Evolutionary conservation across 192 early-diverging fungal genomes (phyloP).

Genomic region (Rhizoclosmatium globosum): DNA sequence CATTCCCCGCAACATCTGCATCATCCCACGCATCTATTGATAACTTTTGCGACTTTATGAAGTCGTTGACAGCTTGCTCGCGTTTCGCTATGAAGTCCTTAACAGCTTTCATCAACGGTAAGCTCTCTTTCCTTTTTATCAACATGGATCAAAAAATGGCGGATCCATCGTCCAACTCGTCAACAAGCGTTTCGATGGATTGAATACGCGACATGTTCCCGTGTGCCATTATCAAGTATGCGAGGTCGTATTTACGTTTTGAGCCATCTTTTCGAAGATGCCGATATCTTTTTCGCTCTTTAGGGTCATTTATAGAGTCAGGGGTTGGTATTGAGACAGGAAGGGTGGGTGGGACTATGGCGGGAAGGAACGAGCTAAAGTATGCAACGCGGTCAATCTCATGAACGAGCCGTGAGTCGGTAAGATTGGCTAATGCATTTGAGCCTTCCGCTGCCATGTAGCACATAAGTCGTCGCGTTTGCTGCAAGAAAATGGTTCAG

Average conservation of each 20-base stretch:
- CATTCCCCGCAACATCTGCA: conserved; percentile 29
- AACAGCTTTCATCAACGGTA: too few species aligned
- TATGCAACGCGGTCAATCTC: conserved; percentile 37
- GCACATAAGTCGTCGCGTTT: conserved; percentile 45
- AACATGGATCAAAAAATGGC: conserved; percentile 57
- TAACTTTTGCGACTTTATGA: background rate
- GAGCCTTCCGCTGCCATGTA: conserved; percentile 53
- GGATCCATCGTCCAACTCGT: conserved; percentile 49
- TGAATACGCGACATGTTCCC: conserved; percentile 20
- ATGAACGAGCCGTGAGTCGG: conserved; percentile 42
- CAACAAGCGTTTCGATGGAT: conserved; percentile 34
- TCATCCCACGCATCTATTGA: conserved; percentile 17
- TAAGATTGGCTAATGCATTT: conserved; percentile 44
- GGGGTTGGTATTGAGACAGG: too few species aligned
- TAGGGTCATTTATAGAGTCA: too few species aligned
- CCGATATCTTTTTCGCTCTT: too few species aligned
- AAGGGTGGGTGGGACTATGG: background rate
- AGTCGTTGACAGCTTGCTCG: too few species aligned
- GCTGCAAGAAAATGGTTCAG: too few species aligned
- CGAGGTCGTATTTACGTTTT: conserved; percentile 42
- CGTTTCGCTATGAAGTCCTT: too few species aligned
- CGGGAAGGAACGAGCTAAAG: conserved; percentile 38
- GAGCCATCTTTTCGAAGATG: too few species aligned
- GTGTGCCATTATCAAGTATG: conserved; percentile 60
- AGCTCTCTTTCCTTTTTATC: conserved; percentile 18